A percentile compares a stretch with the other conserved stretches of the same genome.
Evolutionary conservation across 2,329 filamentous ascomycete genomes (phyloP).

Genomic region (Phialemoniopsis sp.): DNA sequence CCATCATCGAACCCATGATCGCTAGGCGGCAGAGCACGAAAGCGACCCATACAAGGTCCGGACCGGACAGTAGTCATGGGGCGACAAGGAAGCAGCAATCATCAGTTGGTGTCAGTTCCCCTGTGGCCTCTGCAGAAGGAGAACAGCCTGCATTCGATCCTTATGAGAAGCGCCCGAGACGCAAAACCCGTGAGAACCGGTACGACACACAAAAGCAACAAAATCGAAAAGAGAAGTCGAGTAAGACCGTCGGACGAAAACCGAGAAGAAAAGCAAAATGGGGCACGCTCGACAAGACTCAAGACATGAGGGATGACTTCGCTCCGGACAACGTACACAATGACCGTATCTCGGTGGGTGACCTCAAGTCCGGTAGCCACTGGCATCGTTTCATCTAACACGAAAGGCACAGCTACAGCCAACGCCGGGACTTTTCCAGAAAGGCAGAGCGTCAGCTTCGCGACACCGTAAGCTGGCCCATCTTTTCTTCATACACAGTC

Average conservation of each 20-base stretch:
- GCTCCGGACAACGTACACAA: conserved; percentile 47
- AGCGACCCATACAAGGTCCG: neutral
- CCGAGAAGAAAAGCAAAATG: conserved; percentile 17
- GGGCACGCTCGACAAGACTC: conserved; percentile 26
- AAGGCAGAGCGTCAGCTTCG: neutral
- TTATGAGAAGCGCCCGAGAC: conserved; percentile 47
- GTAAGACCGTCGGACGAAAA: conserved; percentile 13
- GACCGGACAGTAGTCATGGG: too few relatives aligned
- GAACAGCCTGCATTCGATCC: conserved; percentile 1
- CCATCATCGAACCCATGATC: neutral
- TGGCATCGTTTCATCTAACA: conserved; percentile 8
- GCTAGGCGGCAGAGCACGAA: neutral
- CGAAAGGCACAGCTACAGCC: neutral
- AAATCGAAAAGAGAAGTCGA: conserved; percentile 16
- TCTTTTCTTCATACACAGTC: neutral
- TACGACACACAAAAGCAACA: conserved; percentile 42
- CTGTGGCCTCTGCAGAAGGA: too few relatives aligned
- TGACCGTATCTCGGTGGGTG: conserved; percentile 46
- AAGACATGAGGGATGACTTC: conserved; percentile 52
- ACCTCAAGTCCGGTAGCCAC: neutral
- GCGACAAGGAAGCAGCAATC: too few relatives aligned
- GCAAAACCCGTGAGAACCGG: conserved; percentile 51
- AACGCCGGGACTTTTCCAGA: neutral
- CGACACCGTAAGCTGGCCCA: neutral
- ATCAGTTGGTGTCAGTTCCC: too few relatives aligned